Evolutionary conservation across 805 yeast species (phyloP).

Genomic region (Sugiyamaella boreocaroliniensis): DNA sequence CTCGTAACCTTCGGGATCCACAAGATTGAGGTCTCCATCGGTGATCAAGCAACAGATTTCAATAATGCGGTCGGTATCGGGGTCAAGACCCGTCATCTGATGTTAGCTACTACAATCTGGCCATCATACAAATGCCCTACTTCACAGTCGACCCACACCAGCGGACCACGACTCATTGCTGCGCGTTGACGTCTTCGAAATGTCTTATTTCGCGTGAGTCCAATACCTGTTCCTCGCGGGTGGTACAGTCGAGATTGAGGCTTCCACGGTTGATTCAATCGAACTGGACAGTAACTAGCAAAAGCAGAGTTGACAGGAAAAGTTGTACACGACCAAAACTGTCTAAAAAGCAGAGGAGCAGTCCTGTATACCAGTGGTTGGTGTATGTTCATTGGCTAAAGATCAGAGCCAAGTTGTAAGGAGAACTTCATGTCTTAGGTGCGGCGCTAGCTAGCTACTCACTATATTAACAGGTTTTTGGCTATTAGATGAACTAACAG

Average conservation of each 20-base stretch:
- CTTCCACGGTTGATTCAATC: no score
- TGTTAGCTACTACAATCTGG: background rate
- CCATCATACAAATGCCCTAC: conserved; percentile 18
- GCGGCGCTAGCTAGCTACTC: no score
- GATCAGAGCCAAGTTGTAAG: no score
- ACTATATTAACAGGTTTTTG: no score
- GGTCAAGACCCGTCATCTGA: conserved; percentile 86
- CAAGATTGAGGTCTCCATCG: conserved; percentile 65
- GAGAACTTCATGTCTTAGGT: no score
- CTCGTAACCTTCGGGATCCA: conserved; percentile 60
- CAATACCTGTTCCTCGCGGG: background rate
- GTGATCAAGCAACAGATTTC: conserved; percentile 90
- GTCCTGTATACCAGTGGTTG: no score
- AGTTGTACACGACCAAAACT: no score
- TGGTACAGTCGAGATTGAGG: background rate
- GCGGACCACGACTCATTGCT: conserved; percentile 19
- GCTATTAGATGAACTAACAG: background rate
- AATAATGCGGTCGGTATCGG: conserved; percentile 72
- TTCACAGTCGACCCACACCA: conserved; percentile 97
- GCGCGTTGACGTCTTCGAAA: background rate
- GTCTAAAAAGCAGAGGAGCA: no score
- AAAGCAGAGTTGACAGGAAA: no score
- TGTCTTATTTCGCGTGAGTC: background rate
- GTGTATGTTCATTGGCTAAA: no score
- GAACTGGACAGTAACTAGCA: no score